phyloP scores from a whole-genome alignment of 805 yeast genomes.

The Yarrowia divulgata region DNA sequence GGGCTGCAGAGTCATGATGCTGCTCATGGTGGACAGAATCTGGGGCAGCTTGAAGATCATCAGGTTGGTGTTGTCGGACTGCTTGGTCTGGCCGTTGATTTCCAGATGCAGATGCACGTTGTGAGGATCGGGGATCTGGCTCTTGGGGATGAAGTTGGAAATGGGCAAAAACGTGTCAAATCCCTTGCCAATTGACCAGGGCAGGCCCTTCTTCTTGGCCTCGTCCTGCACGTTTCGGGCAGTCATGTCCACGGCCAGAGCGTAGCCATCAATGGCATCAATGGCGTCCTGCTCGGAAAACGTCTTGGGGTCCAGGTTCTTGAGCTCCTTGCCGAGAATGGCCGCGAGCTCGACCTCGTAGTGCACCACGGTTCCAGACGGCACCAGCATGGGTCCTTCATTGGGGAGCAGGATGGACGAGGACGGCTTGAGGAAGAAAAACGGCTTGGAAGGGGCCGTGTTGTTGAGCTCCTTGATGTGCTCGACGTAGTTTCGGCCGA shows the following conservation, averaged over 20 bases:
- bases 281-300: conserved; percentile 73
- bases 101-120: conserved; percentile 66
- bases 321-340: conserved; percentile 67
- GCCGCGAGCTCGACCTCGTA: conserved; percentile 94
- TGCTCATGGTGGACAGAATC: conserved; percentile 78
- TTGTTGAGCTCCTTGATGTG: conserved; percentile 92
- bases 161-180: conserved; percentile 95
- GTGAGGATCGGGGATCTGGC: conserved; percentile 73
- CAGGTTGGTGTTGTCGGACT: conserved; percentile 73
- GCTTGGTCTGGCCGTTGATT: conserved; percentile 75
- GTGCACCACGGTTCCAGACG: conserved; percentile 80
- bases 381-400: conserved; percentile 81
- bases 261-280: conserved; percentile 83
- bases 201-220: conserved; percentile 91
- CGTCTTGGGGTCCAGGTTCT: conserved; percentile 62
- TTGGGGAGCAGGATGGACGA: conserved; percentile 72
- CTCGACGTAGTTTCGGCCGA: conserved; percentile 97
- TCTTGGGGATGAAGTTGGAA: conserved; percentile 73
- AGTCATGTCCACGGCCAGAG: conserved; percentile 90
- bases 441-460: conserved; percentile 81
- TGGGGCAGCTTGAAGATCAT: conserved; percentile 90
- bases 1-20: conserved; percentile 87
- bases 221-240: conserved; percentile 96
- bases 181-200: conserved; percentile 97
- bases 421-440: conserved; percentile 89